Evolutionary conservation across 306 rosid species (phyloP).

Genomic region (Prunus davidiana): DNA sequence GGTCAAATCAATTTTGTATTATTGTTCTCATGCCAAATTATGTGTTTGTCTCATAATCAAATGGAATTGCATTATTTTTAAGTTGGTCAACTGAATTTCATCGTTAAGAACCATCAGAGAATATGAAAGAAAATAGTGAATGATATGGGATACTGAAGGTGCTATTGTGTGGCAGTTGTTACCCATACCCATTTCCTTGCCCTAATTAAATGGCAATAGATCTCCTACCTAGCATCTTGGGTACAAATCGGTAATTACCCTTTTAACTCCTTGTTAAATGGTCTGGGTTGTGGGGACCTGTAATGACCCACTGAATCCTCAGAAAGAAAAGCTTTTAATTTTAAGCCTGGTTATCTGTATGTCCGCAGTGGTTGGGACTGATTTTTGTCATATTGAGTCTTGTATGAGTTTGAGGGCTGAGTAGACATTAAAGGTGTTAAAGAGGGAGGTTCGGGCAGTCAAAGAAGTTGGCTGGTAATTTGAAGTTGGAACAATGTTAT

Average conservation of each 20-base stretch:
- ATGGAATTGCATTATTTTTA: background rate
- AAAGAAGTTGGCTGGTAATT: background rate
- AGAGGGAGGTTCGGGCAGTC: conserved; percentile 7
- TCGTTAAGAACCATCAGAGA: background rate
- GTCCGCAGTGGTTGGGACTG: background rate
- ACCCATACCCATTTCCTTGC: background rate
- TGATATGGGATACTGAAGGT: background rate
- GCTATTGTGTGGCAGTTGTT: background rate
- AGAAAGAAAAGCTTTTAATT: background rate
- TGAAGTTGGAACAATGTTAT: background rate
- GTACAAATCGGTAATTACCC: background rate
- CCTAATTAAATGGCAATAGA: background rate
- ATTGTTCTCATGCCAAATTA: background rate
- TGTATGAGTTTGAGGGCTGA: no score
- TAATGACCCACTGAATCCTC: background rate
- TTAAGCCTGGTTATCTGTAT: background rate
- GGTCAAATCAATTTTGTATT: background rate
- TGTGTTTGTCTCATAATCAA: background rate
- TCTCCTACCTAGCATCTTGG: background rate
- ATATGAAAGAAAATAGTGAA: background rate
- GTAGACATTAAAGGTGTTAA: background rate
- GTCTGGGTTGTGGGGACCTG: background rate
- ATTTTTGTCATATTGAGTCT: background rate
- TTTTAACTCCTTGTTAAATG: background rate
- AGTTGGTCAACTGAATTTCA: background rate